Evolutionary conservation across 1,284 basidiomycete species (phyloP).

Genomic region (Leccinum variabile): DNA sequence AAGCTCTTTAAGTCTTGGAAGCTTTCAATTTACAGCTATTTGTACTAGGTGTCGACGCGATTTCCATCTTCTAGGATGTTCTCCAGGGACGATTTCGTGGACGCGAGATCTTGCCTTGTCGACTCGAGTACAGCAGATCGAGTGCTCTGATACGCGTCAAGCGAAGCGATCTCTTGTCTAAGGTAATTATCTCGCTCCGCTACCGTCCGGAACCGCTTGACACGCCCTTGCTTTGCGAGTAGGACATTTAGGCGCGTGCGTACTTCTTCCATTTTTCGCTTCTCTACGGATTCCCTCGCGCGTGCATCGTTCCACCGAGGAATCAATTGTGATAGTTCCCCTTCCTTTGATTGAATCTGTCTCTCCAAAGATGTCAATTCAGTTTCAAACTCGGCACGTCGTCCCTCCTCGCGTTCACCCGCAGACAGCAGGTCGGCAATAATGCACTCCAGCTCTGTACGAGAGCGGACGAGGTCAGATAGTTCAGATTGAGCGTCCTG

Average conservation of each 20-base stretch:
- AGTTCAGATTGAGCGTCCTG: constrained; percentile 76
- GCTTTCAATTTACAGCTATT: too few relatives aligned
- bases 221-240: constrained; percentile 86
- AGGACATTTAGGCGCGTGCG: constrained; percentile 70
- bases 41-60: too few relatives aligned
- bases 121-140: constrained; percentile 54
- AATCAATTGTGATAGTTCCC: constrained; percentile 56
- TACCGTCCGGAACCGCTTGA: constrained; percentile 81
- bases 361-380: constrained; percentile 66
- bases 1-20: too few relatives aligned
- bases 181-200: constrained; percentile 82
- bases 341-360: constrained; percentile 65
- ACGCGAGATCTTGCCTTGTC: constrained; percentile 47
- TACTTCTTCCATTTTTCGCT: constrained; percentile 71
- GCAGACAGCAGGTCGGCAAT: constrained; percentile 78
- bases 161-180: constrained; percentile 68
- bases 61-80: constrained; percentile 76
- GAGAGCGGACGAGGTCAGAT: constrained; percentile 73
- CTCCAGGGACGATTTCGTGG: constrained; percentile 47
- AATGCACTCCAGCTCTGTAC: constrained; percentile 82
- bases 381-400: constrained; percentile 60
- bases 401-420: constrained; percentile 57
- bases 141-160: constrained; percentile 55
- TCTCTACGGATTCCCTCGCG: constrained; percentile 61
- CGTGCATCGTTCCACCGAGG: constrained; percentile 68